Conservation (phyloP, 2,329 filamentous ascomycete species). For the Monilinia laxa region DNA sequence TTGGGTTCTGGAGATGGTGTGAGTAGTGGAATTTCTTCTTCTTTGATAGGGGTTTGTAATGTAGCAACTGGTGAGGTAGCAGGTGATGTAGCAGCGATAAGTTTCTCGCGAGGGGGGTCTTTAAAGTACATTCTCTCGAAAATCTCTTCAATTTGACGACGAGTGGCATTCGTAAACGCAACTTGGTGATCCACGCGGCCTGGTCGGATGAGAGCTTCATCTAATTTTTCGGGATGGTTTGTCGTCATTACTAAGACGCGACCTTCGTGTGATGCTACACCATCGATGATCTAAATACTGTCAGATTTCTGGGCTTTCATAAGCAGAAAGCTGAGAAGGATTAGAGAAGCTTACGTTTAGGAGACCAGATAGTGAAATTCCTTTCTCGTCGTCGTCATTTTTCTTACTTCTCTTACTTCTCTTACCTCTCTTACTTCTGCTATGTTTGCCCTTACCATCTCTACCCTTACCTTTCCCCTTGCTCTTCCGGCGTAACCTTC, state of each 20-base stretch:
- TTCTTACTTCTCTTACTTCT: slow-evolving; percentile 4
- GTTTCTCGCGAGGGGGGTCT: slow-evolving; percentile 32
- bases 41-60: slow-evolving; percentile 10
- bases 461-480: slow-evolving; percentile 24
- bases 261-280: slow-evolving; percentile 76
- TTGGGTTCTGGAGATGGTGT: background rate
- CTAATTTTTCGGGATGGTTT: slow-evolving; percentile 71
- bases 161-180: slow-evolving; percentile 58
- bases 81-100: slow-evolving; percentile 22
- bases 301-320: background rate
- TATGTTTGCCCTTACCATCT: slow-evolving; percentile 39
- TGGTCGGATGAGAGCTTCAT: slow-evolving; percentile 71
- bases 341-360: slow-evolving; percentile 54
- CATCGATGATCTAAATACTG: slow-evolving; percentile 27
- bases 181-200: slow-evolving; percentile 72
- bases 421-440: slow-evolving; percentile 1
- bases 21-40: slow-evolving; percentile 5
- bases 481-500: slow-evolving; percentile 48
- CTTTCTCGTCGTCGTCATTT: slow-evolving; percentile 33
- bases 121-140: slow-evolving; percentile 61
- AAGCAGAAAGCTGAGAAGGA: background rate
- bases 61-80: slow-evolving; percentile 30
- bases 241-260: slow-evolving; percentile 81
- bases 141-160: slow-evolving; percentile 54
- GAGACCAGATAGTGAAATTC: slow-evolving; percentile 74